Base-by-base conservation (phyloP, 805 yeast genomes). In the Kodamaea nitidulidarum region DNA sequence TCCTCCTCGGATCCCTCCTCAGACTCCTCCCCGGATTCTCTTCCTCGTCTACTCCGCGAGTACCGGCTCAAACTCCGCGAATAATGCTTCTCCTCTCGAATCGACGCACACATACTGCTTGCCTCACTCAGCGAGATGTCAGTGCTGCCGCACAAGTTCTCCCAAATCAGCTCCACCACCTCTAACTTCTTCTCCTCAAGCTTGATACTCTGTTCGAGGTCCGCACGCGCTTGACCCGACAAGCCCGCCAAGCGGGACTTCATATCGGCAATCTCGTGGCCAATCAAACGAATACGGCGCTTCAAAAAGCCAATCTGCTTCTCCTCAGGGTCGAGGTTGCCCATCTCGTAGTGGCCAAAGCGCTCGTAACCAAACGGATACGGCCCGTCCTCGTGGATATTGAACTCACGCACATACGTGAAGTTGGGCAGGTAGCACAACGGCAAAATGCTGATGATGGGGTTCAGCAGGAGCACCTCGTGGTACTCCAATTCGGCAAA, bases 291-390 rank as follows among this genome's bases (percentile, higher is more conserved):
- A 9, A 47, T 39, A 21, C 61, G 41, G 17, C 48, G 45, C 6
- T 40, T 40, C 12, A 80, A 71, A 7, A 81, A 51, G 6, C 48
- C 47, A 2, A 66, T 63, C 44, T 81, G 84, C 1, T 81, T 74
- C 6, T 61, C 60, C 41, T 78, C 81, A 1, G 86, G 82, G 34
- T 73, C 73, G 37, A 66, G 67, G 3, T 54, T 48, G 1, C 75
- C 82, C 42, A 79, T 63, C n/a, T 70, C 54, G 58, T 95, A 88
- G 11, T 71, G 63, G 52, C 88, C 95, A 4, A 84, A 76, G 0
- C 65, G 52, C 46, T 76, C 84, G 22, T 66, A 63, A 4, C 84
- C 85, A 62, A 81, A 82, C 11, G 85, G 84, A 52, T 55, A 77
- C 6, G 51, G 54, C 2, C 78, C 73, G 6, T 66, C 65, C 10